Evolutionary conservation across 768 basidiomycete species (phyloP).

Genomic region (Boletus subcaerulescens): DNA sequence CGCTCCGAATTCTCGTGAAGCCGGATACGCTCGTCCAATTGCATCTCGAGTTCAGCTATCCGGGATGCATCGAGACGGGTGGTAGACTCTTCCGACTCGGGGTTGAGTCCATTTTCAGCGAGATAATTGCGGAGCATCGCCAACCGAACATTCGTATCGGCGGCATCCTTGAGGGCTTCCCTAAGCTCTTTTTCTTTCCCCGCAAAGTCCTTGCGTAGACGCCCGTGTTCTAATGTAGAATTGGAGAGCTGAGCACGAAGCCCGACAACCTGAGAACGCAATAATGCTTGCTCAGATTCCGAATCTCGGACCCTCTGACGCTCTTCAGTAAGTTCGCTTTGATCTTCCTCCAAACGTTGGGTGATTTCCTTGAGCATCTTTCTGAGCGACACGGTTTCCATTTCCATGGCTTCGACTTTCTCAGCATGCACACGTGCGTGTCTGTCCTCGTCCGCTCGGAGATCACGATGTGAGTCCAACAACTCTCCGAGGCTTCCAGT

Average conservation of each 20-base stretch:
- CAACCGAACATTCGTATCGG: slow-evolving; percentile 71
- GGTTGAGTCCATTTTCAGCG: slow-evolving; percentile 79
- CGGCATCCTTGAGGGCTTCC: slow-evolving; percentile 60
- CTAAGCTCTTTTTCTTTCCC: slow-evolving; percentile 62
- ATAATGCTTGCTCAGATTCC: slow-evolving; percentile 58
- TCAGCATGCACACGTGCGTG: slow-evolving; percentile 73
- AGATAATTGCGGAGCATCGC: slow-evolving; percentile 82
- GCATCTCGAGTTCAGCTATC: slow-evolving; percentile 74
- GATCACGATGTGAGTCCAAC: slow-evolving; percentile 82
- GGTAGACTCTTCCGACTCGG: slow-evolving; percentile 64
- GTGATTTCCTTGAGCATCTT: slow-evolving; percentile 77
- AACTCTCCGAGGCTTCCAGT: slow-evolving; percentile 84
- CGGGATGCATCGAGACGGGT: slow-evolving; percentile 36
- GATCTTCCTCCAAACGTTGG: slow-evolving; percentile 66
- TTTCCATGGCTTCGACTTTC: slow-evolving; percentile 76
- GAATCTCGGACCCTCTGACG: slow-evolving; percentile 59
- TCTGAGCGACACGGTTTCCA: slow-evolving; percentile 71
- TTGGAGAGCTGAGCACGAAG: slow-evolving; percentile 71
- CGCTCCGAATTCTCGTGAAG: slow-evolving; percentile 73
- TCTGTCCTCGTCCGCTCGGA: slow-evolving; percentile 82
- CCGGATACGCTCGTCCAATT: slow-evolving; percentile 69
- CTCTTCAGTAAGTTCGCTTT: slow-evolving; percentile 64
- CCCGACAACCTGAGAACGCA: slow-evolving; percentile 72
- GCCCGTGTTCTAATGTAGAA: slow-evolving; percentile 65
- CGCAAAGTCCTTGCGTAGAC: slow-evolving; percentile 64